Percentiles rank a stretch among this genome's conserved stretches.
Evolutionary conservation across 257 asterid species (phyloP).

Genomic region (Solanum dulcamara): DNA sequence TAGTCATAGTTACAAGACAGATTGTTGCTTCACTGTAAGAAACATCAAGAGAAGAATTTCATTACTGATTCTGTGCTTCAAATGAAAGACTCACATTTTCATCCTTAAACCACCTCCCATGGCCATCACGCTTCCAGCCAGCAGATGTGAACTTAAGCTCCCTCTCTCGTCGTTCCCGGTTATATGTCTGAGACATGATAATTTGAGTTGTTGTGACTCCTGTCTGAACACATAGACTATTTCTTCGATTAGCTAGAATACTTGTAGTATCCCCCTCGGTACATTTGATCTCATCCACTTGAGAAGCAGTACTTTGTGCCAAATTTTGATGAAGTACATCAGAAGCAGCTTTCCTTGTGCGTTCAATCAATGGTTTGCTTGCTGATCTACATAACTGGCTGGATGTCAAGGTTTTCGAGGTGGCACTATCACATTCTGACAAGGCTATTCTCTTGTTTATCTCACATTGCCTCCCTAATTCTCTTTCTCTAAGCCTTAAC

Average conservation of each 20-base stretch:
- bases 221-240: constrained; percentile 4
- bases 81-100: constrained; percentile 47
- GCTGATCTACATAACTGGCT: constrained; percentile 6
- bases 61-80: not conserved
- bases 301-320: not conserved
- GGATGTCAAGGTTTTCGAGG: not conserved
- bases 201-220: constrained; percentile 8
- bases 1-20: not conserved
- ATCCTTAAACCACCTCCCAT: constrained; percentile 77
- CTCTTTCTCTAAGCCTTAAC: constrained; percentile 31
- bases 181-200: not conserved
- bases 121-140: constrained; percentile 72
- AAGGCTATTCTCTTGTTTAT: constrained; percentile 39
- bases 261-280: not conserved
- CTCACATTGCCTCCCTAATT: constrained; percentile 28
- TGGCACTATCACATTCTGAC: constrained; percentile 17
- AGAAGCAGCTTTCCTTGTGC: constrained; percentile 31
- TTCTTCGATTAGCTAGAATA: constrained; percentile 1
- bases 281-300: constrained; percentile 10
- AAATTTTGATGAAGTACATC: constrained; percentile 19
- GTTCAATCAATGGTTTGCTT: constrained; percentile 33
- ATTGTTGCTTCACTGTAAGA: not conserved
- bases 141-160: constrained; percentile 71
- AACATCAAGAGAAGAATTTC: not conserved
- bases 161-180: constrained; percentile 29